These are phyloP conservation scores for Rhododendron kiyosumense DNA, from an alignment of 148 eudicot genomes.

Conservation along the genomic window DNA sequence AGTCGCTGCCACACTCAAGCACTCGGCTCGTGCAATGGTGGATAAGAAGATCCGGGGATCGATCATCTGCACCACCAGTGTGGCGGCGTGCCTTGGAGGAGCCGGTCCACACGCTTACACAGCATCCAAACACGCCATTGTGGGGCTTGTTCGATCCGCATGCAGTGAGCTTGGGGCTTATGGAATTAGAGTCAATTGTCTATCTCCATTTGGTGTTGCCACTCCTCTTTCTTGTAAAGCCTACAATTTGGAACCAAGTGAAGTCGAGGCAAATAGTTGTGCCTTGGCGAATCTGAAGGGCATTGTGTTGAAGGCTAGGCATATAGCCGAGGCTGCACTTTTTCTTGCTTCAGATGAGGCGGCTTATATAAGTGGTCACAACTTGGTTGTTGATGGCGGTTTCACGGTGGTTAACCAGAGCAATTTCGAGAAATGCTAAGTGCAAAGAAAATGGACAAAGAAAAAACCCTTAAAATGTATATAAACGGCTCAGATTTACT, in stretches of 20 bases:
- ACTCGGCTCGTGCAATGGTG: constrained; percentile 61
- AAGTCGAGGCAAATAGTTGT: constrained; percentile 30
- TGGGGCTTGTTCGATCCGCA: constrained; percentile 61
- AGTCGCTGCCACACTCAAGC: constrained; percentile 51
- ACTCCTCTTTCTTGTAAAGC: constrained; percentile 59
- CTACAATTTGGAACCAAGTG: constrained; percentile 35
- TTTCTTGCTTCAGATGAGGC: constrained; percentile 85
- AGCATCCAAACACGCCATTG: constrained; percentile 58
- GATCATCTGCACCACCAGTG: constrained; percentile 63
- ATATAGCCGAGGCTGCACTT: constrained; percentile 72
- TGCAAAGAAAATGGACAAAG: too few species aligned
- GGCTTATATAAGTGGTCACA: constrained; percentile 65
- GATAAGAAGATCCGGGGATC: constrained; percentile 42
- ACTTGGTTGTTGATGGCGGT: constrained; percentile 76
- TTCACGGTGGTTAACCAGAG: constrained; percentile 44
- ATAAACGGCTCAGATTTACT: too few species aligned
- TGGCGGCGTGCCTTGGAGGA: constrained; percentile 49
- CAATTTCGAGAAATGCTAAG: not conserved
- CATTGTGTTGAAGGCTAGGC: constrained; percentile 47
- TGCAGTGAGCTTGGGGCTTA: constrained; percentile 63
- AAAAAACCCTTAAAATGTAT: too few species aligned
- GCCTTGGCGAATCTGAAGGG: constrained; percentile 54
- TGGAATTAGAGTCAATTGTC: constrained; percentile 68
- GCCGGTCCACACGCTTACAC: constrained; percentile 57
- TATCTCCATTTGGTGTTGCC: constrained; percentile 76